Percentiles rank a stretch among this genome's conserved stretches.
Conservation (phyloP, 169 alveolate species). For the Plasmodium billcollinsi region DNA sequence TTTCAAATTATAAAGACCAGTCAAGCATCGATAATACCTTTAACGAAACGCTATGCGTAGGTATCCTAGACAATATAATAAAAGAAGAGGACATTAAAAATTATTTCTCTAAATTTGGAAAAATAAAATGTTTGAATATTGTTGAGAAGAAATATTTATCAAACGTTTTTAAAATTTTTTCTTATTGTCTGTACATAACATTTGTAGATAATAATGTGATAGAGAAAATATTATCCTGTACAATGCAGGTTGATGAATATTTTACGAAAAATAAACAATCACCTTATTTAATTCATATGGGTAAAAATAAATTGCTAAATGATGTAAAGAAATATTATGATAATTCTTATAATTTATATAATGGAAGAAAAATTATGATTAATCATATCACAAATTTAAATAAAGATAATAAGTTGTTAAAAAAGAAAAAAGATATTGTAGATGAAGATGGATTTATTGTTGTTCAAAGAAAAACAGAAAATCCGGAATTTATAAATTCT, state of each 20-base stretch:
- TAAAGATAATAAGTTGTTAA: constrained; percentile 19
- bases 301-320: constrained; percentile 28
- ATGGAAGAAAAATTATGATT: constrained; percentile 48
- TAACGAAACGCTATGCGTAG: constrained; percentile 46
- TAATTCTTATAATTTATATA: constrained; percentile 37
- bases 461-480: constrained; percentile 50
- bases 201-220: constrained; percentile 37
- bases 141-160: constrained; percentile 41
- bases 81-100: constrained; percentile 25
- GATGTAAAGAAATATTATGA: constrained; percentile 51
- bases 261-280: constrained; percentile 39
- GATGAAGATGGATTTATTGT: constrained; percentile 70
- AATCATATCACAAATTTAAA: constrained; percentile 54
- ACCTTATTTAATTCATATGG: constrained; percentile 46
- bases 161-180: constrained; percentile 45
- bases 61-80: constrained; percentile 50
- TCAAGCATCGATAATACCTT: background rate
- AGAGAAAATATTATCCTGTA: constrained; percentile 30
- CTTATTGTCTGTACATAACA: constrained; percentile 51
- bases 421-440: constrained; percentile 22
- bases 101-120: constrained; percentile 60
- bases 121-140: constrained; percentile 36
- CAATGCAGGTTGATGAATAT: constrained; percentile 26
- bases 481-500: constrained; percentile 54
- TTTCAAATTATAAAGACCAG: constrained; percentile 36